A percentile compares a stretch with the other conserved stretches of the same genome.
Conservation (phyloP, 2,329 filamentous ascomycete species). For the Alternaria viburni region DNA sequence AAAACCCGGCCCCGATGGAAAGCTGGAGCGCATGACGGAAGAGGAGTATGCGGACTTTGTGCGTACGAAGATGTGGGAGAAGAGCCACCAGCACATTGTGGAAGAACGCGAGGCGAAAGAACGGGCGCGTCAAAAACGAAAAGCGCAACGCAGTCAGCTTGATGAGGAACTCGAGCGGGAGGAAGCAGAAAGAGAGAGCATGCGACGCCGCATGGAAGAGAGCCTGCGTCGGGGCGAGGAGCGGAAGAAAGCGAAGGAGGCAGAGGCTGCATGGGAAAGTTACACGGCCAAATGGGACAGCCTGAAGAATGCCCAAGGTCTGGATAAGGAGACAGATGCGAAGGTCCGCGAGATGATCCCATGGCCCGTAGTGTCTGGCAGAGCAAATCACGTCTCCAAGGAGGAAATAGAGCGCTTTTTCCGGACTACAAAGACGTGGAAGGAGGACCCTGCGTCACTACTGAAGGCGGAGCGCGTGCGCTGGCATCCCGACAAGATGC, state of each 20-base stretch:
- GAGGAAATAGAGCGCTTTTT: slow-evolving; percentile 74
- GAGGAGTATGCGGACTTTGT: slow-evolving; percentile 91
- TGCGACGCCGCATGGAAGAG: slow-evolving; percentile 71
- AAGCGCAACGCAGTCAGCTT: slow-evolving; percentile 42
- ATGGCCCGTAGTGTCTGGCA: slow-evolving; percentile 76
- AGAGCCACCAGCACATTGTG: slow-evolving; percentile 81
- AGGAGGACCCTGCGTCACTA: slow-evolving; percentile 53
- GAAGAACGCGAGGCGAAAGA: slow-evolving; percentile 73
- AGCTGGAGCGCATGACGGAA: slow-evolving; percentile 84
- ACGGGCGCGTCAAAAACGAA: slow-evolving; percentile 55
- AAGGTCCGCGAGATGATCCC: slow-evolving; percentile 56
- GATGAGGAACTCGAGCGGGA: slow-evolving; percentile 51
- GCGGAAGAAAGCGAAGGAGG: slow-evolving; percentile 62
- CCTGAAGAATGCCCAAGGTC: slow-evolving; percentile 41
- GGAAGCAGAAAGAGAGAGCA: slow-evolving; percentile 53
- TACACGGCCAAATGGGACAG: slow-evolving; percentile 71
- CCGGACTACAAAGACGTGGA: slow-evolving; percentile 56
- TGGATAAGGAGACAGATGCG: slow-evolving; percentile 16
- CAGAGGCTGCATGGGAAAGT: slow-evolving; percentile 66
- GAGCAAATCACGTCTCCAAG: slow-evolving; percentile 62
- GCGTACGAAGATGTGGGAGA: slow-evolving; percentile 91
- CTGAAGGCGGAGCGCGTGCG: slow-evolving; percentile 86
- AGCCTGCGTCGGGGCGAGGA: slow-evolving; percentile 72
- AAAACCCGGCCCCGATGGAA: slow-evolving; percentile 59
- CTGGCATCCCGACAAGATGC: slow-evolving; percentile 98